Base-by-base conservation (phyloP, 1,284 basidiomycete genomes). In the Boletellus deceptivus region DNA sequence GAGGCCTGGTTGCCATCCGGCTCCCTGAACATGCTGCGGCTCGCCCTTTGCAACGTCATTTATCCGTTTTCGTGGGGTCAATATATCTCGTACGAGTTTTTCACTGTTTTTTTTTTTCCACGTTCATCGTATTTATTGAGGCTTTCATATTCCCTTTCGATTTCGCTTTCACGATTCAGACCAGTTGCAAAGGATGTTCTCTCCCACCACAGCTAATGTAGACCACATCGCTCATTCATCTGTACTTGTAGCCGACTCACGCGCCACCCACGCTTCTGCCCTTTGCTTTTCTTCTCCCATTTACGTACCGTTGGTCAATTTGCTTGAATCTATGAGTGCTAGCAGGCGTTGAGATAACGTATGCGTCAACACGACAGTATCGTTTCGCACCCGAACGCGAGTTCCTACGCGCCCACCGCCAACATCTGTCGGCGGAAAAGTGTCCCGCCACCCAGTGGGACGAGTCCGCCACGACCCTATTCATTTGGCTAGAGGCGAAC, bases 271-370 rank as follows among this genome's bases (percentile, higher is more conserved):
- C 42, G 20, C n/a, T 51, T 25, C 17, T 25, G 8, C 4, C 2
- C 20, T 17, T 22, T 29, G 24, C 46, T 27, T 27, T 22, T 45
- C 16, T 36, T 37, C 33, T 36, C 16, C 24, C 39, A 33, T 46
- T 31, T 25, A 18, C 24, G 27, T 43, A 41, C 42, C 34, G 27
- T 48, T 17, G 51, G 44, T 43, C 39, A 48, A 40, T 42, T 45
- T 62, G 57, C 59, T 64, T 40, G 47, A 52, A 65, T 62, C 48
- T 63, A 64, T 25, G 33, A 48, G 49, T 20, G 14, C 3, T 20
- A 20, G 29, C 40, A 46, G 58, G 54, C 64, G 57, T 44, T 38
- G 36, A 55, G 39, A 46, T 17, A 38, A 49, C 34, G 50, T 53
- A 53, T 41, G 16, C 34, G 44, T 39, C 36, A 22, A 31, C 9